A percentile compares a stretch with the other conserved stretches of the same genome.
These are phyloP conservation scores for Cercospora nicotianae DNA, from an alignment of 2,329 filamentous ascomycete species.

Conservation along the genomic window DNA sequence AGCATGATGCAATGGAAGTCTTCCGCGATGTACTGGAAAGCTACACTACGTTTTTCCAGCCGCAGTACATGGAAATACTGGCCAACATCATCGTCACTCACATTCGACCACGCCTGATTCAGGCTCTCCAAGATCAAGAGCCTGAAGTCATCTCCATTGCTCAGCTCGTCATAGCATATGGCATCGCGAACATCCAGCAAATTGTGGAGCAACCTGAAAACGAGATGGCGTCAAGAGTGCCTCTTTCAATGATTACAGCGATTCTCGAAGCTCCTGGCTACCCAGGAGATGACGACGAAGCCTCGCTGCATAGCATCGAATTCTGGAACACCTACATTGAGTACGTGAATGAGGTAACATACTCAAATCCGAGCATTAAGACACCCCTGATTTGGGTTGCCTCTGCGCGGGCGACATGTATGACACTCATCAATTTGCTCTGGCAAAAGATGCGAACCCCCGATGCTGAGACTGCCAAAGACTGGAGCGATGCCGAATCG, in stretches of 20 bases:
- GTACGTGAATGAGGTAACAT: slow-evolving; percentile 58
- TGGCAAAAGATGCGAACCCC: slow-evolving; percentile 54
- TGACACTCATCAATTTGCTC: slow-evolving; percentile 48
- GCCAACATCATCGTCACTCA: slow-evolving; percentile 60
- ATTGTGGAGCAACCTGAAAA: slow-evolving; percentile 56
- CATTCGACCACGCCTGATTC: slow-evolving; percentile 49
- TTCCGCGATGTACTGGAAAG: slow-evolving; percentile 65
- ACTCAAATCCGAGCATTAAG: slow-evolving; percentile 46
- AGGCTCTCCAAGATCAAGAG: slow-evolving; percentile 58
- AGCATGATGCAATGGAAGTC: slow-evolving; percentile 62
- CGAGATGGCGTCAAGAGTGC: slow-evolving; percentile 52
- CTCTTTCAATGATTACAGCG: slow-evolving; percentile 59
- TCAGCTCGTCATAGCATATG: slow-evolving; percentile 67
- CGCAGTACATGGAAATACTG: slow-evolving; percentile 59
- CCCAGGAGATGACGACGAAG: slow-evolving; percentile 69
- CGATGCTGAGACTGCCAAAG: slow-evolving; percentile 53
- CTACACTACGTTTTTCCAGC: slow-evolving; percentile 63
- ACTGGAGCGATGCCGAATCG: slow-evolving; percentile 67
- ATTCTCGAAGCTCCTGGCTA: slow-evolving; percentile 66
- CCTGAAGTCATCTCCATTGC: slow-evolving; percentile 60
- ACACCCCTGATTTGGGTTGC: slow-evolving; percentile 56
- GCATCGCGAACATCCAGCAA: slow-evolving; percentile 62
- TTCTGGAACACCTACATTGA: slow-evolving; percentile 81
- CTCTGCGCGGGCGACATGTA: slow-evolving; percentile 59
- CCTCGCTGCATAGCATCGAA: slow-evolving; percentile 72